Evolutionary conservation across 371 early-diverging fungal genomes (phyloP), one percentile per base, ranked within the genome.

Genomic region (Dinochytrium kinnereticum): DNA sequence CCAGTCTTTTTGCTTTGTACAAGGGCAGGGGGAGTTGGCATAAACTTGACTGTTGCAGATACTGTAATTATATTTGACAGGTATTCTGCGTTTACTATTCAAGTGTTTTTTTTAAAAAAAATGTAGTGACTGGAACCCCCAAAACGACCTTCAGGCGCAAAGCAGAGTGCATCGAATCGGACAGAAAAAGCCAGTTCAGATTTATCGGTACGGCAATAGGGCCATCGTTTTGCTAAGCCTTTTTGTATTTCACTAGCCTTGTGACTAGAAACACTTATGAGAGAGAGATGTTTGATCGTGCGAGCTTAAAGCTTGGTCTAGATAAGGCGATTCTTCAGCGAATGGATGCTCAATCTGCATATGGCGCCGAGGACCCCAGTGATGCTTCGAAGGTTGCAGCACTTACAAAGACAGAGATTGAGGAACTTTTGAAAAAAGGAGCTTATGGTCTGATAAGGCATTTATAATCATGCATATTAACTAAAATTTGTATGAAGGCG

Each of bases 11-110:
- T 83, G 64, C 74, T 83, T 7, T 85, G 96, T 36, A 99, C 99
- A 0, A 90, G 99, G 64, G 98, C 99, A 26, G 91, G 91, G n/a
- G 91, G 99, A 10, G 89, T 99, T 34, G 99, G 99, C 71, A 98
- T 99, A 80, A 99, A 99, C 80, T 87, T 99, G 78, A 99, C 99
- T 0, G 99, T 99, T 1, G 99, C 99, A 0, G 99, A 99, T 81
- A 99, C 99, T 0, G 98, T 98, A 33, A 98, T 99, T 78, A 96
- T 99, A 82, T 99, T 96, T 79, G 99, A 99, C 81, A 93, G 92
- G 76, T 75, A n/a, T n/a, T n/a, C n/a, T n/a, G n/a, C n/a, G n/a
- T n/a, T n/a, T n/a, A n/a, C n/a, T n/a, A n/a, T n/a, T 15, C 15
- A 59, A 98, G 81, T 98, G 95, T 80, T 21, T 1, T 64, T 1